A percentile compares a stretch with the other conserved stretches of the same genome.
Evolutionary conservation across 1,284 basidiomycete genomes (phyloP).

Genomic region (Mycena citricolor): DNA sequence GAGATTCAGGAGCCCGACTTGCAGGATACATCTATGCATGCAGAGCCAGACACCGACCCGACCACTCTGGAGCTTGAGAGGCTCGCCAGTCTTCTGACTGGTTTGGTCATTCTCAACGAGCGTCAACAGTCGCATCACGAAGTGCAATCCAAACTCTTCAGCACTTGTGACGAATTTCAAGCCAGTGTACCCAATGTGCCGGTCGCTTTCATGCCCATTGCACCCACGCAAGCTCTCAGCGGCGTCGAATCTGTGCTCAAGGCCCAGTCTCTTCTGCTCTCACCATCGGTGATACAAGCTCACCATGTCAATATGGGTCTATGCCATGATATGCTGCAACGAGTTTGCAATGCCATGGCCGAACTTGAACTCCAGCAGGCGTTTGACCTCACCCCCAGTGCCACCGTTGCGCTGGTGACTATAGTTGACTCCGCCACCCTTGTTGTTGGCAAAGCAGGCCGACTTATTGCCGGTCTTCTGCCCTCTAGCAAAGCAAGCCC

Average conservation of each 20-base stretch:
- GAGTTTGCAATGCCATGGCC: neutral
- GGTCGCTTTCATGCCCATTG: neutral
- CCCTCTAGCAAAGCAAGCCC: neutral
- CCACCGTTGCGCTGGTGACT: neutral
- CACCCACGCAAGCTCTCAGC: neutral
- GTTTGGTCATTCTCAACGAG: neutral
- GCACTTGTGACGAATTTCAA: conserved; percentile 6
- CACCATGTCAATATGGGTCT: neutral
- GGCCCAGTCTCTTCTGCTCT: neutral
- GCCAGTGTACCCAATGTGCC: neutral
- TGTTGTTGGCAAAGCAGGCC: neutral
- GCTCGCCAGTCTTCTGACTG: neutral
- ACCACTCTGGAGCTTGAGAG: too few relatives aligned
- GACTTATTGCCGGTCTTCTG: neutral
- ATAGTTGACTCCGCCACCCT: neutral
- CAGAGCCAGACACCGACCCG: too few relatives aligned
- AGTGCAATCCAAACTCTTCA: conserved; percentile 10
- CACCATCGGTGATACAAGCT: neutral
- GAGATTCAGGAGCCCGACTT: too few relatives aligned
- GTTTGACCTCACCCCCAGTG: neutral
- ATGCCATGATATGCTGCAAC: neutral
- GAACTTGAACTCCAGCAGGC: neutral
- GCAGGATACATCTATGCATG: too few relatives aligned
- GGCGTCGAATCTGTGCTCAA: neutral
- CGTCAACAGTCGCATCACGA: conserved; percentile 2